A percentile compares a stretch with the other conserved stretches of the same genome.
Conservation (phyloP, 225 moss, liverwort and hornwort genomes). For the Lunularia cruciata region DNA sequence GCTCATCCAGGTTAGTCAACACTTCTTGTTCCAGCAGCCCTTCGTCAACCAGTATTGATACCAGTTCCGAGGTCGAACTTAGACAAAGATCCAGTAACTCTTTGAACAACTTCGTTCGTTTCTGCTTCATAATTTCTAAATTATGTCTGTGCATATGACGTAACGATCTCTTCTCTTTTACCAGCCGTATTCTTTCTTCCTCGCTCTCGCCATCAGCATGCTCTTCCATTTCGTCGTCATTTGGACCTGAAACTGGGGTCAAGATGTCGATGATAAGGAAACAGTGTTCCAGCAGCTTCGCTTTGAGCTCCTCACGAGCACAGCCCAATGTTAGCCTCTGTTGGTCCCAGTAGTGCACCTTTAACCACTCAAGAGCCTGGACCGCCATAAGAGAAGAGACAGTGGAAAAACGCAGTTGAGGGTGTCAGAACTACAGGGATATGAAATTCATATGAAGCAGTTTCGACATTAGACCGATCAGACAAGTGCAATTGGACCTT, state of each 20-base stretch:
- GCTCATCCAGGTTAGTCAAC: slow-evolving; percentile 21
- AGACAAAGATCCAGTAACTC: slow-evolving; percentile 71
- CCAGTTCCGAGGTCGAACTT: slow-evolving; percentile 58
- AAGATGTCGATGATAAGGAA: slow-evolving; percentile 61
- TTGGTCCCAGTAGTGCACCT: slow-evolving; percentile 77
- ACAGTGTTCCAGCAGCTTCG: slow-evolving; percentile 72
- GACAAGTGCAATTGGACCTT: too few species aligned
- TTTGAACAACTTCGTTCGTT: slow-evolving; percentile 50
- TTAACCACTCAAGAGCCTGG: slow-evolving; percentile 89
- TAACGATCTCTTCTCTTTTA: not conserved
- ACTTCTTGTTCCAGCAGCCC: slow-evolving; percentile 64
- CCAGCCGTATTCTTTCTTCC: not conserved
- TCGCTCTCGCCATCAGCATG: slow-evolving; percentile 33
- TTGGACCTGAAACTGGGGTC: slow-evolving; percentile 17
- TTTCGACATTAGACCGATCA: too few species aligned
- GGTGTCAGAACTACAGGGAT: too few species aligned
- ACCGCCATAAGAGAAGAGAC: not conserved
- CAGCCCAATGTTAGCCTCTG: slow-evolving; percentile 65
- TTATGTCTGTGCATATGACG: not conserved
- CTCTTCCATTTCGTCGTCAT: slow-evolving; percentile 20
- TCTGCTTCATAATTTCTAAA: slow-evolving; percentile 47
- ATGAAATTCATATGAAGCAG: too few species aligned
- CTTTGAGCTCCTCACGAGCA: slow-evolving; percentile 53
- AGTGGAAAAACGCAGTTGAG: too few species aligned
- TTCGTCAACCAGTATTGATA: slow-evolving; percentile 58